Conservation (phyloP, 169 alveolate species). For the Plasmodium vinckei region DNA sequence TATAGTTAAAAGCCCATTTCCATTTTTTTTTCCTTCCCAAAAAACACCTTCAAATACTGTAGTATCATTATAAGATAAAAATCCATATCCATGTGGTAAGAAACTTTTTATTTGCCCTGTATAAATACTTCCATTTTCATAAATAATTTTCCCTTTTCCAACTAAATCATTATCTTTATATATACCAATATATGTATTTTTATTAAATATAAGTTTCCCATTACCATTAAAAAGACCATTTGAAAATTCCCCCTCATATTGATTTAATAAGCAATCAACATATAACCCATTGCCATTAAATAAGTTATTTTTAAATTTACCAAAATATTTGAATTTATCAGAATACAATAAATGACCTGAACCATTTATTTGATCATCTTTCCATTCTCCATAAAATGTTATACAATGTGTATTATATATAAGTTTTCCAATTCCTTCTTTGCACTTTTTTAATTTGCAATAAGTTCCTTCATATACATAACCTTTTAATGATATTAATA, state of each 20-base stretch:
- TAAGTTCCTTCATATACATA: slow-evolving; percentile 68
- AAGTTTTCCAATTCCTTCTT: slow-evolving; percentile 71
- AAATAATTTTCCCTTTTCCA: slow-evolving; percentile 71
- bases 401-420: slow-evolving; percentile 33
- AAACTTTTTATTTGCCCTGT: slow-evolving; percentile 68
- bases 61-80: slow-evolving; percentile 40
- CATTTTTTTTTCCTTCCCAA: slow-evolving; percentile 69
- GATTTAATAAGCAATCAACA: slow-evolving; percentile 67
- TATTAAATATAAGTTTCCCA: slow-evolving; percentile 72
- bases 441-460: slow-evolving; percentile 53
- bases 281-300: slow-evolving; percentile 56
- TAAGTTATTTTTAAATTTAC: slow-evolving; percentile 65
- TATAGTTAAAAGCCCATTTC: slow-evolving; percentile 70
- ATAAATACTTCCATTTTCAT: slow-evolving; percentile 54
- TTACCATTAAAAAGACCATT: slow-evolving; percentile 73
- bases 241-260: slow-evolving; percentile 72
- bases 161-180: slow-evolving; percentile 68
- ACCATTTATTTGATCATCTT: slow-evolving; percentile 72
- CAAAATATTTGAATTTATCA: slow-evolving; percentile 70
- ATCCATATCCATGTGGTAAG: slow-evolving; percentile 76
- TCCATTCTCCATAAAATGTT: slow-evolving; percentile 74
- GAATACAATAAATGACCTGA: slow-evolving; percentile 61
- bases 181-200: slow-evolving; percentile 63
- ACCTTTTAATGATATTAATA: slow-evolving; percentile 73
- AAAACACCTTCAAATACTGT: slow-evolving; percentile 59